phyloP scores from a whole-genome alignment of 164 flowering plant species.

The Houttuynia cordata region DNA sequence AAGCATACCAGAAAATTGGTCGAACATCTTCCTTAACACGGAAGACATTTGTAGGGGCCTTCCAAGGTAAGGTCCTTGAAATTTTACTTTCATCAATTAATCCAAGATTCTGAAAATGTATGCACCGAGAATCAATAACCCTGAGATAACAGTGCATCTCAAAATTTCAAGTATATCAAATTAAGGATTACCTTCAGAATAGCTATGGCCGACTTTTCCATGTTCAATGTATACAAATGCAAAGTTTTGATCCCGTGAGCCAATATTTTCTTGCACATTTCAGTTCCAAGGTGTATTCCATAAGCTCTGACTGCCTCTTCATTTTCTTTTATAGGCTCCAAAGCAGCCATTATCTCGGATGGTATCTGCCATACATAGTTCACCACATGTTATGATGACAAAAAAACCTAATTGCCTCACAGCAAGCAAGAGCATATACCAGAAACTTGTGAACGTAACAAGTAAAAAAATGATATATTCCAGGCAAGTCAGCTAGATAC shows the following conservation, averaged over 20 bases:
- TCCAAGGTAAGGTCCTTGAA: constrained; percentile 84
- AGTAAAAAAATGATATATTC: too few species aligned
- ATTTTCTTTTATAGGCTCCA: constrained; percentile 95
- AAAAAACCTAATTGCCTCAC: background rate
- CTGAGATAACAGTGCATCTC: background rate
- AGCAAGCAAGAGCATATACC: background rate
- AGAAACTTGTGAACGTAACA: too few species aligned
- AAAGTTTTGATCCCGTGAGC: constrained; percentile 76
- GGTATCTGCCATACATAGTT: constrained; percentile 41
- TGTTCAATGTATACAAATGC: constrained; percentile 92
- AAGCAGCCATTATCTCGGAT: constrained; percentile 60
- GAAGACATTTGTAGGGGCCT: constrained; percentile 72
- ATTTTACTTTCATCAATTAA: constrained; percentile 76
- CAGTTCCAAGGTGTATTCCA: constrained; percentile 93
- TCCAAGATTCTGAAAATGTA: constrained; percentile 68
- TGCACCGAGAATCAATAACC: background rate
- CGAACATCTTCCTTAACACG: constrained; percentile 88
- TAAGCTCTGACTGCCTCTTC: constrained; percentile 90
- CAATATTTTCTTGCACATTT: constrained; percentile 95
- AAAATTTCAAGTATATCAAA: background rate
- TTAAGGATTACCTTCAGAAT: constrained; percentile 53
- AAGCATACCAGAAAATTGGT: constrained; percentile 83
- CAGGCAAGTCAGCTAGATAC: too few species aligned
- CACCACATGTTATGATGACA: background rate
- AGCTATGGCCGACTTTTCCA: constrained; percentile 90